Evolutionary conservation across 1,284 basidiomycete species (phyloP).

Genomic region (Stygiomarasmius scandens): DNA sequence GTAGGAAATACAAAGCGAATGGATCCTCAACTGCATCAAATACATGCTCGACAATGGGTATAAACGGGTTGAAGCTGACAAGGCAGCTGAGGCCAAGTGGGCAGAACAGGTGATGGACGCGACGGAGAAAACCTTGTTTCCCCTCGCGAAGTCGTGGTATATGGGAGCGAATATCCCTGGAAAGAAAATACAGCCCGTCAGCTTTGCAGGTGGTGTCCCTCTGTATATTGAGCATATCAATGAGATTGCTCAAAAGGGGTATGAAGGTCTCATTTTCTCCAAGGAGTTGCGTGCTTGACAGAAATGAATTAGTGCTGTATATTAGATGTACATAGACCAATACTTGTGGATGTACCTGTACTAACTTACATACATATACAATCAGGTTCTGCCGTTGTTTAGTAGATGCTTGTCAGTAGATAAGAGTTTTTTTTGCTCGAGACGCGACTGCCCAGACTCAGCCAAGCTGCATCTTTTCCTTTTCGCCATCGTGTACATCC

Average conservation of each 20-base stretch:
- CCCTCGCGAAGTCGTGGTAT: conserved; percentile 13
- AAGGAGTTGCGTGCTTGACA: background rate
- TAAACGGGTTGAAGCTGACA: conserved; percentile 22
- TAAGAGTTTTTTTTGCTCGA: no score
- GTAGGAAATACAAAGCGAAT: conserved; percentile 25
- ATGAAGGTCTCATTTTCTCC: conserved; percentile 23
- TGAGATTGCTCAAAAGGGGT: conserved; percentile 23
- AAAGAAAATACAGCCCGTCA: conserved; percentile 21
- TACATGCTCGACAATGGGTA: conserved; percentile 18
- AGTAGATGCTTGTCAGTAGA: no score
- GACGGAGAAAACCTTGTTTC: conserved; percentile 2
- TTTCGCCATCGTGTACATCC: no score
- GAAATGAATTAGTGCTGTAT: no score
- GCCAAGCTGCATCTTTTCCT: no score
- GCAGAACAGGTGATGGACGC: conserved; percentile 15
- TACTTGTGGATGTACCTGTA: no score
- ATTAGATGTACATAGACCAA: no score
- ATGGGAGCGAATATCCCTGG: conserved; percentile 11
- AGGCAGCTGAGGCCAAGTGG: conserved; percentile 21
- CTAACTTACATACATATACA: no score
- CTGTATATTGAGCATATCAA: conserved; percentile 20
- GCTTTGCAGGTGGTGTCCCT: conserved; percentile 25
- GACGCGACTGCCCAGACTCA: no score
- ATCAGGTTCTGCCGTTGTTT: no score
- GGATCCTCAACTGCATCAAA: conserved; percentile 22